These are phyloP conservation scores for Apophysomyces ossiformis DNA, from an alignment of 371 early-diverging fungal genomes.

Conservation along the genomic window DNA sequence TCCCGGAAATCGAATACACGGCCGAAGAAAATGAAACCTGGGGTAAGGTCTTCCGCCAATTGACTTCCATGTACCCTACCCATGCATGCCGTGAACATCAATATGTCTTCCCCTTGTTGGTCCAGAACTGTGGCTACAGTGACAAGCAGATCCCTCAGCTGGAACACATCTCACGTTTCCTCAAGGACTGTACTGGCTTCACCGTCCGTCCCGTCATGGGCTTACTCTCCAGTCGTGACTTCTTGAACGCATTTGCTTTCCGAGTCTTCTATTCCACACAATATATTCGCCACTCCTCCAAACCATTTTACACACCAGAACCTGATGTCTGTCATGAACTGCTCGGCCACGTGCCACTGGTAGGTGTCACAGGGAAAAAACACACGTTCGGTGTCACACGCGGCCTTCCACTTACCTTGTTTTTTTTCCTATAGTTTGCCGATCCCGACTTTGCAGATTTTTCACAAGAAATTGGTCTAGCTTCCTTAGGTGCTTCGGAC, in stretches of 20 bases:
- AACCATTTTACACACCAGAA: conserved; percentile 94
- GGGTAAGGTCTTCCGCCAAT: conserved; percentile 80
- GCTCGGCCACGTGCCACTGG: conserved; percentile 78
- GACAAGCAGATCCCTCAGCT: conserved; percentile 90
- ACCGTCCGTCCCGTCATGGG: conserved; percentile 97
- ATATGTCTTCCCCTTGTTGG: conserved; percentile 88
- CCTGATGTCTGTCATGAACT: conserved; percentile 92
- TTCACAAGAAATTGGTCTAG: conserved; percentile 95
- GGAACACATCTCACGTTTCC: conserved; percentile 88
- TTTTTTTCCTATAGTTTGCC: conserved; percentile 64
- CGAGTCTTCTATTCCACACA: conserved; percentile 97
- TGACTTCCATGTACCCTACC: conserved; percentile 79
- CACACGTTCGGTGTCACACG: not conserved
- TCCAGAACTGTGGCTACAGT: conserved; percentile 92
- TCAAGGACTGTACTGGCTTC: conserved; percentile 97
- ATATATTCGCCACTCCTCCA: conserved; percentile 93
- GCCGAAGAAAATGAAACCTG: conserved; percentile 85
- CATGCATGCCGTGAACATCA: conserved; percentile 94
- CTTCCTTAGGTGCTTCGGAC: conserved; percentile 92
- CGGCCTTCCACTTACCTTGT: not conserved
- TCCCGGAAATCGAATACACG: conserved; percentile 91
- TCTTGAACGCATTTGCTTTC: conserved; percentile 97
- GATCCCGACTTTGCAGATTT: conserved; percentile 97
- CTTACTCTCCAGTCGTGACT: conserved; percentile 90
- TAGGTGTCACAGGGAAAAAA: conserved; percentile 19